Conservation (phyloP, 768 basidiomycete genomes). For the Termitomyces sp. region DNA sequence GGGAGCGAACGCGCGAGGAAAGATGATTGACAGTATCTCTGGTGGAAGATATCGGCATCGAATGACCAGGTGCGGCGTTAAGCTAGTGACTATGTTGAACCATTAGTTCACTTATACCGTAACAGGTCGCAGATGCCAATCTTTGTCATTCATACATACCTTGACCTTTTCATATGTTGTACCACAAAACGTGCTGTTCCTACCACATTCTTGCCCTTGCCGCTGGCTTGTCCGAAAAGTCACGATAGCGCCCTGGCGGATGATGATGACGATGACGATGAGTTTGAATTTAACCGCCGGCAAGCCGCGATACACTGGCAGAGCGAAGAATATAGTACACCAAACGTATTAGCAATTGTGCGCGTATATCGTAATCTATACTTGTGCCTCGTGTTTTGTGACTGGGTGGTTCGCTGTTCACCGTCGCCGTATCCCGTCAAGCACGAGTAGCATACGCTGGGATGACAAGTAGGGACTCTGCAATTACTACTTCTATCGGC, state of each 20-base stretch:
- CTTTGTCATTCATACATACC: no score
- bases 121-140: no score
- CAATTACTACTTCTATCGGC: not conserved
- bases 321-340: not conserved
- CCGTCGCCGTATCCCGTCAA: not conserved
- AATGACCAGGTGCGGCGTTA: not conserved
- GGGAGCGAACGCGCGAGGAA: no score
- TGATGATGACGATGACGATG: not conserved
- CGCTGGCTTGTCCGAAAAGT: no score
- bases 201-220: no score
- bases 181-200: no score
- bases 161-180: no score
- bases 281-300: not conserved
- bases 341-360: not conserved
- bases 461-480: not conserved
- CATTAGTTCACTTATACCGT: not conserved
- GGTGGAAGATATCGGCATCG: not conserved
- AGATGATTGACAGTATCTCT: not conserved
- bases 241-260: not conserved
- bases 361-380: not conserved
- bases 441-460: not conserved
- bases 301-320: not conserved
- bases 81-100: not conserved
- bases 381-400: not conserved
- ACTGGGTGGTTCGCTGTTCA: not conserved